Evolutionary conservation across 352 stramenopile species (phyloP).

Genomic region (Thalassiosira hispida): DNA sequence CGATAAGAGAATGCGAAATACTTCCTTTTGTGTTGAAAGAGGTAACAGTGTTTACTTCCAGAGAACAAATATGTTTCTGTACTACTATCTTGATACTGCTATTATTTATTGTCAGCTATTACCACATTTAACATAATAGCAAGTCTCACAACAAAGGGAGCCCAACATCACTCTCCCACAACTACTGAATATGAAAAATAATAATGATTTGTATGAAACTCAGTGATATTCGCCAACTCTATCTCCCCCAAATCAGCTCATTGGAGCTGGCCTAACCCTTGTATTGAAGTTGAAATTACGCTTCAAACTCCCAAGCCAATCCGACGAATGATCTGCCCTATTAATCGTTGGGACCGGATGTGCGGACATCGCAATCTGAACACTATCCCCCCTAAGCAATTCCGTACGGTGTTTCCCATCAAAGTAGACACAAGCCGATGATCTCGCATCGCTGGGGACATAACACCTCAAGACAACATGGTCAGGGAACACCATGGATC

Average conservation of each 20-base stretch:
- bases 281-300: conserved; percentile 84
- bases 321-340: conserved; percentile 74
- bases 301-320: conserved; percentile 81
- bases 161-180: not conserved
- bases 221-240: not conserved
- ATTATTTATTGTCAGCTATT: too few species aligned
- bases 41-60: too few species aligned
- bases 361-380: conserved; percentile 79
- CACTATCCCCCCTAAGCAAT: conserved; percentile 76
- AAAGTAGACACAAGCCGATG: conserved; percentile 79
- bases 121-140: too few species aligned
- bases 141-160: too few species aligned
- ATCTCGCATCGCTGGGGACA: conserved; percentile 77
- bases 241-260: conserved; percentile 18
- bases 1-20: too few species aligned
- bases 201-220: not conserved
- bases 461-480: conserved; percentile 77
- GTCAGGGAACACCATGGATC: conserved; percentile 86
- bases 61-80: not conserved
- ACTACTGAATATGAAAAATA: not conserved
- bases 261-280: conserved; percentile 67
- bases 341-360: conserved; percentile 84
- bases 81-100: not conserved
- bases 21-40: too few species aligned
- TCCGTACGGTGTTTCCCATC: conserved; percentile 80